Conservation (phyloP, 208 protist species). For the Herpetomonas samuelpessoai region DNA sequence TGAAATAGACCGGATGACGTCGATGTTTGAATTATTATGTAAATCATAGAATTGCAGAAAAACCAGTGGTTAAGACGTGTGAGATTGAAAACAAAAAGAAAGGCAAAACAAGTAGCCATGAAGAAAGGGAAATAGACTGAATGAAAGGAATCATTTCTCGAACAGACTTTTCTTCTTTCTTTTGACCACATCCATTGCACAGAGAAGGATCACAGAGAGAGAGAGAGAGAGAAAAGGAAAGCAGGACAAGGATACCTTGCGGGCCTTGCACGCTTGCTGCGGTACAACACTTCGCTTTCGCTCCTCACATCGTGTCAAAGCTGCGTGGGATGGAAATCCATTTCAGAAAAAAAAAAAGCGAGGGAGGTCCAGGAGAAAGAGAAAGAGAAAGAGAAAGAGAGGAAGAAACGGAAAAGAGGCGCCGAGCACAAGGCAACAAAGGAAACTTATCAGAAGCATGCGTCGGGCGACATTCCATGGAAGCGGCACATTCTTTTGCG, state of each 20-base stretch:
- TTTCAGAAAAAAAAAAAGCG: conserved; percentile 12
- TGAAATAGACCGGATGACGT: conserved; percentile 1
- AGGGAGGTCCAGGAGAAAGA: conserved; percentile 3
- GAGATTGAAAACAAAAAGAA: neutral
- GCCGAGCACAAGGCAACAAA: neutral
- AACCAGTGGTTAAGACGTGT: neutral
- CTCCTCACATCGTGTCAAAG: too few relatives aligned
- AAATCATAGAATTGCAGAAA: neutral
- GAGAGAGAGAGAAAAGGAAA: conserved; percentile 9
- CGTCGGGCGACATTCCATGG: too few relatives aligned
- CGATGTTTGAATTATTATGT: neutral
- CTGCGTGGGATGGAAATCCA: neutral
- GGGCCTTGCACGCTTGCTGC: too few relatives aligned
- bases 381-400: conserved; percentile 6
- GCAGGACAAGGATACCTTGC: neutral
- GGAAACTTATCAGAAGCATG: too few relatives aligned
- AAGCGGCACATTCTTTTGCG: too few relatives aligned
- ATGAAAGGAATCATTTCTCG: neutral
- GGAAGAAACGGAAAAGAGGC: conserved; percentile 6
- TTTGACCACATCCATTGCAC: too few relatives aligned
- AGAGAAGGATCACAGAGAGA: neutral
- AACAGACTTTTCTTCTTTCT: too few relatives aligned
- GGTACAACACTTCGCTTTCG: too few relatives aligned
- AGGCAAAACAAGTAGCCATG: neutral
- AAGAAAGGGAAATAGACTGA: neutral